Conservation (phyloP, 2,329 filamentous ascomycete genomes). For the Cladosporium sp. region DNA sequence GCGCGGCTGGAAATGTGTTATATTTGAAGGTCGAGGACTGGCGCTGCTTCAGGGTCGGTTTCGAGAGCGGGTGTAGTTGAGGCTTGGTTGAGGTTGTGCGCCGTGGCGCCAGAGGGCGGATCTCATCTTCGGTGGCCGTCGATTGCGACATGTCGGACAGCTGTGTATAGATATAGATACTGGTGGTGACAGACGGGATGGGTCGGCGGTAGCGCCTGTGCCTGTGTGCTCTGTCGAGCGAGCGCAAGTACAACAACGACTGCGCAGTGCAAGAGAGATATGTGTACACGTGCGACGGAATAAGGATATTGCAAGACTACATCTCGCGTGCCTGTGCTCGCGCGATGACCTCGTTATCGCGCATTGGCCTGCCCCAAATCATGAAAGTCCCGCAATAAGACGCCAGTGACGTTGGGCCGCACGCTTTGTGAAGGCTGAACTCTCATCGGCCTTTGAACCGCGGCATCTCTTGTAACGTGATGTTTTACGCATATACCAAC, state of each 20-base stretch:
- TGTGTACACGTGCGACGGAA: background rate
- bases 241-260: background rate
- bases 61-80: conserved; percentile 9
- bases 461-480: too few relatives aligned
- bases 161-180: background rate
- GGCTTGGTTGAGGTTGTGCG: conserved; percentile 1
- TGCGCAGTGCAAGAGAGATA: background rate
- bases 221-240: conserved; percentile 3
- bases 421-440: background rate
- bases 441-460: too few relatives aligned
- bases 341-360: conserved; percentile 2
- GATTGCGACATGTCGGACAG: conserved; percentile 2
- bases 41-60: conserved; percentile 39
- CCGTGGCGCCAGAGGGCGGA: conserved; percentile 4
- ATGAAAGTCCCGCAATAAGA: background rate
- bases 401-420: background rate
- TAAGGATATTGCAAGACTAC: background rate
- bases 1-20: conserved; percentile 77
- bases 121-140: conserved; percentile 2
- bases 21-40: conserved; percentile 65
- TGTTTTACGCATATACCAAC: too few relatives aligned
- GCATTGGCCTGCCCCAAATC: conserved; percentile 5
- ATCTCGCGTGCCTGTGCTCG: background rate
- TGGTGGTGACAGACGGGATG: background rate
- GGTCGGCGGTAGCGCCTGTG: background rate